Conservation (phyloP, 2,329 filamentous ascomycete species). For the Fonsecaea monophora region DNA sequence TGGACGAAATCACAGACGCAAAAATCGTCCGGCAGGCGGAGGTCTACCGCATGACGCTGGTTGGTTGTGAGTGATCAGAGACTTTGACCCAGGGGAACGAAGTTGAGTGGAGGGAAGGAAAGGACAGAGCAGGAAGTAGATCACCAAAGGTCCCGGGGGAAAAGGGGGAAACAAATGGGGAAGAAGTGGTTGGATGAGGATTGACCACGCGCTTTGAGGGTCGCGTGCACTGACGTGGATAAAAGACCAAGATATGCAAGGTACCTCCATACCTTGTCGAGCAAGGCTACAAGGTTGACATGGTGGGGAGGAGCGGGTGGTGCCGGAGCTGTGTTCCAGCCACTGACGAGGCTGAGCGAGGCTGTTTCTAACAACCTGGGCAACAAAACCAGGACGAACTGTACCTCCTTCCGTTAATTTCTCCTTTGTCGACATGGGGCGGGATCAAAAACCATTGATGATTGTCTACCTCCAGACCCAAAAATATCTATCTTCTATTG, state of each 20-base stretch:
- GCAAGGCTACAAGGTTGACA: background rate
- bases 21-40: slow-evolving; percentile 24
- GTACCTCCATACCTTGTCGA: background rate
- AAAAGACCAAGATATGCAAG: background rate
- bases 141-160: background rate
- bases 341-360: slow-evolving; percentile 4
- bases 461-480: background rate
- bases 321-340: background rate
- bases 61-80: slow-evolving; percentile 15
- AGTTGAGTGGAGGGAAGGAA: slow-evolving; percentile 13
- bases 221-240: background rate
- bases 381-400: background rate
- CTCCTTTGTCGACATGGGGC: background rate
- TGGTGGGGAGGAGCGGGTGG: background rate
- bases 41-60: slow-evolving; percentile 14
- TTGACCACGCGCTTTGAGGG: background rate
- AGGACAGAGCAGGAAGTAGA: slow-evolving; percentile 14
- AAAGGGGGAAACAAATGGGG: background rate
- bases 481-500: slow-evolving; percentile 5
- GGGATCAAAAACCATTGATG: background rate
- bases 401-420: background rate
- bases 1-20: slow-evolving; percentile 32
- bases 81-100: slow-evolving; percentile 3
- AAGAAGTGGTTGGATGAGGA: background rate
- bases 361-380: background rate